Conservation (phyloP, 2,329 filamentous ascomycete genomes). For the Claviceps pusilla region DNA sequence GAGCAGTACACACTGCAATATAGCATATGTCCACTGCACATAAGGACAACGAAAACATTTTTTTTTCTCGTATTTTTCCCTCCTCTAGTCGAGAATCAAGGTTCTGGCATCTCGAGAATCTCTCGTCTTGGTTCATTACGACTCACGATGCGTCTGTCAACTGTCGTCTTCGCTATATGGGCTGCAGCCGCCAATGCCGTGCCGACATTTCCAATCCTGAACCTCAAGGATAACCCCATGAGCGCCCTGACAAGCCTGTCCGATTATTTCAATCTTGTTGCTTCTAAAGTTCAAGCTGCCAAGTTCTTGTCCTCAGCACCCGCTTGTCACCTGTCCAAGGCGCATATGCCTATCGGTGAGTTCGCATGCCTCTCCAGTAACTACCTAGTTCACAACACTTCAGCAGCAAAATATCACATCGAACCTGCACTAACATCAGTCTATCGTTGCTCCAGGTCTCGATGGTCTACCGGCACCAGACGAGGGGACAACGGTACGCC, state of each 20-base stretch:
- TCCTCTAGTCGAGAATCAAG: background rate
- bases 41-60: background rate
- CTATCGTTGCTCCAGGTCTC: constrained; percentile 24
- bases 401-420: background rate
- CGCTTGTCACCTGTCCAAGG: constrained; percentile 39
- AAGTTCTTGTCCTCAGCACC: constrained; percentile 27
- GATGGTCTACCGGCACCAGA: constrained; percentile 45
- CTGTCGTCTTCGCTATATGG: constrained; percentile 26
- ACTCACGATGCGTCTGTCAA: background rate
- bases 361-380: background rate
- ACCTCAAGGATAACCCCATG: constrained; percentile 23
- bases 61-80: background rate
- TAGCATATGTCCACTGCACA: background rate
- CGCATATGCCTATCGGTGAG: constrained; percentile 33
- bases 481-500: constrained; percentile 47
- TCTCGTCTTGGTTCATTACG: background rate
- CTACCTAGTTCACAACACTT: background rate
- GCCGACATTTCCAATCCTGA: constrained; percentile 25
- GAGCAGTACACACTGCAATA: background rate
- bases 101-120: background rate
- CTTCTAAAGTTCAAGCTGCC: constrained; percentile 35
- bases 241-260: constrained; percentile 33
- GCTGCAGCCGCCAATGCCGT: constrained; percentile 31
- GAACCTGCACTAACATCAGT: background rate
- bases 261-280: constrained; percentile 46